Conservation (phyloP, 176 grass and related monocot genomes). For the Secale cereale region DNA sequence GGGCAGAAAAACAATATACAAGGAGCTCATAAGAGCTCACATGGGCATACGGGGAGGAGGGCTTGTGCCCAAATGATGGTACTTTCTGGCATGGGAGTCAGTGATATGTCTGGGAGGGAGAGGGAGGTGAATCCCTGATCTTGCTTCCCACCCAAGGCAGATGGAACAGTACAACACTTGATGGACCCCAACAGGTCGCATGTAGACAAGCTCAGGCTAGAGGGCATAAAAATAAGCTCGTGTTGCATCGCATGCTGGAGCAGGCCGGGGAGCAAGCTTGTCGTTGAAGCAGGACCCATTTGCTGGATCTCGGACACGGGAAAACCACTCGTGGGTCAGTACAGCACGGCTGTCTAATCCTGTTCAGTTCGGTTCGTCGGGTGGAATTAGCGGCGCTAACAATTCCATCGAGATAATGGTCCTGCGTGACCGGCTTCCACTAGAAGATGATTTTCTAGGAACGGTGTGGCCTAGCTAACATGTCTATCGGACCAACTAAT, state of each 20-base stretch:
- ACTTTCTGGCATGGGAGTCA: slow-evolving; percentile 77
- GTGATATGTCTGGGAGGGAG: slow-evolving; percentile 44
- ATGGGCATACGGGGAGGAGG: slow-evolving; percentile 49
- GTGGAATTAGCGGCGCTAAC: not conserved
- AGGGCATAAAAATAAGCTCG: slow-evolving; percentile 48
- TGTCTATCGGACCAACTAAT: not conserved
- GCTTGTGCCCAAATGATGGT: slow-evolving; percentile 85
- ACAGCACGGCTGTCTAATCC: slow-evolving; percentile 13
- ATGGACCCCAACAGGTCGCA: slow-evolving; percentile 69
- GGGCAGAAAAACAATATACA: slow-evolving; percentile 33
- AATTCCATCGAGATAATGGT: not conserved
- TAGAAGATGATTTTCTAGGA: not conserved
- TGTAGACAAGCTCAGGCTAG: slow-evolving; percentile 39
- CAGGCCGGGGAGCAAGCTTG: slow-evolving; percentile 49
- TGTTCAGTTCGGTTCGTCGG: not conserved
- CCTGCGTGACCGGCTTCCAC: not conserved
- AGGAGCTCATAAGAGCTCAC: slow-evolving; percentile 58
- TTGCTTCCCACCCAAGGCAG: slow-evolving; percentile 97
- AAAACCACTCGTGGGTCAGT: not conserved
- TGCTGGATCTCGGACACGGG: not conserved
- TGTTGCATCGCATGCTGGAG: slow-evolving; percentile 46
- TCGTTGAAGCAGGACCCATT: slow-evolving; percentile 43
- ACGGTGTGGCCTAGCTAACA: not conserved
- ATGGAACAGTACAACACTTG: slow-evolving; percentile 78
- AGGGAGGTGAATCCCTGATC: slow-evolving; percentile 48